Evolutionary conservation across 768 basidiomycete genomes (phyloP).

Genomic region (Tephrocybe sp.): DNA sequence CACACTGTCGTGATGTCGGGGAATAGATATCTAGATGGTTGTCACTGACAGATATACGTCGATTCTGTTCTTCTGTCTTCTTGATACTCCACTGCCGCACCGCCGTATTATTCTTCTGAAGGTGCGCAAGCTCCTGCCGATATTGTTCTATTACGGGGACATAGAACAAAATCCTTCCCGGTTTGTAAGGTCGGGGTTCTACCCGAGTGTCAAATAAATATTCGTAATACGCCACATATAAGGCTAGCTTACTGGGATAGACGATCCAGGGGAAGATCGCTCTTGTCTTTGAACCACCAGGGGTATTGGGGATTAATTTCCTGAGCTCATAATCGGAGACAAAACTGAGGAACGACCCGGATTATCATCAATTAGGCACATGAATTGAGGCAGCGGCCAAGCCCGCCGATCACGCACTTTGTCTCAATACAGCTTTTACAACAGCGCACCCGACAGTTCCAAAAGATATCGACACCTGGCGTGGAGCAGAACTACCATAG

Average conservation of each 20-base stretch:
- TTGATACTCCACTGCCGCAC: conserved; percentile 25
- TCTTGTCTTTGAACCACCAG: conserved; percentile 24
- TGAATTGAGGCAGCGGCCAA: not conserved
- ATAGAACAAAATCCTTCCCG: conserved; percentile 25
- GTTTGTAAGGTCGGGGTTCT: conserved; percentile 20
- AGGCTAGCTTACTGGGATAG: conserved; percentile 21
- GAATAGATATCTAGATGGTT: not conserved
- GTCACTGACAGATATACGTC: conserved; percentile 25
- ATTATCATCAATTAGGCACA: not conserved
- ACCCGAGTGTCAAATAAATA: not conserved
- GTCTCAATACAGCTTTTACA: conserved; percentile 23
- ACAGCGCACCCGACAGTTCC: conserved; percentile 24
- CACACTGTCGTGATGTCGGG: not conserved
- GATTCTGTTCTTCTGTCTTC: conserved; percentile 26
- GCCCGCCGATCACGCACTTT: conserved; percentile 12
- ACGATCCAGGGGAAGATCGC: conserved; percentile 31
- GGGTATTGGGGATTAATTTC: conserved; percentile 22
- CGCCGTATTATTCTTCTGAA: conserved; percentile 15
- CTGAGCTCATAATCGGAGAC: conserved; percentile 17
- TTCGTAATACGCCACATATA: not conserved
- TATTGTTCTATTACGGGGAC: conserved; percentile 24
- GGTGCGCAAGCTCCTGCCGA: conserved; percentile 25
- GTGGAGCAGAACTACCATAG: conserved; percentile 24
- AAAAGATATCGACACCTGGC: conserved; percentile 20
- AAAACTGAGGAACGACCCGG: conserved; percentile 8